Conservation (phyloP, 2,329 filamentous ascomycete genomes). For the Diaporthe australafricana region DNA sequence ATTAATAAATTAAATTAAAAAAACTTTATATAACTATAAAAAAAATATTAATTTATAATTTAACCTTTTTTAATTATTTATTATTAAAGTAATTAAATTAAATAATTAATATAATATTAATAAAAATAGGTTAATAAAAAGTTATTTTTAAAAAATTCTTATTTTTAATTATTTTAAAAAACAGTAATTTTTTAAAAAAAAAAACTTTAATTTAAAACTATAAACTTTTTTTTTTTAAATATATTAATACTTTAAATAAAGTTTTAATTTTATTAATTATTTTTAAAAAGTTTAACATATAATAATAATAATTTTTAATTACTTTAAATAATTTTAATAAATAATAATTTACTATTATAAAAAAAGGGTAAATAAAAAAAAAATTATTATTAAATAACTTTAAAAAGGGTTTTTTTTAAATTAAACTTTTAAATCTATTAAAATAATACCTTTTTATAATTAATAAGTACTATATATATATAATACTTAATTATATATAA, state of each 20-base stretch:
- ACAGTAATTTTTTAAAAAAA: no score
- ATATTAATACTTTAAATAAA: no score
- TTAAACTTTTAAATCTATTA: not conserved
- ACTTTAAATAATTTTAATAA: not conserved
- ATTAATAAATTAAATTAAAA: no score
- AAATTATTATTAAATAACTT: not conserved
- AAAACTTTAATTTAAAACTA: no score
- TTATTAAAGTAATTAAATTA: not conserved
- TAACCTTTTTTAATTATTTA: not conserved
- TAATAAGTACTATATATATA: not conserved
- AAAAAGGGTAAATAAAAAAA: not conserved
- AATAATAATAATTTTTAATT: not conserved
- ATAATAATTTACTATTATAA: not conserved
- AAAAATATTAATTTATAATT: no score
- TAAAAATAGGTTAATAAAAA: not conserved
- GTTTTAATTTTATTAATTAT: not conserved
- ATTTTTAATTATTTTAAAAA: not conserved
- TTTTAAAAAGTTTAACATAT: not conserved
- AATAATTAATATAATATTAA: not conserved
- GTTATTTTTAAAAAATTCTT: not conserved
- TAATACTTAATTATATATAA: not conserved
- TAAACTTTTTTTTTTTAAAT: no score
- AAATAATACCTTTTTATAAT: not conserved
- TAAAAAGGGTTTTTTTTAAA: not conserved
- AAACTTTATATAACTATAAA: not conserved